phyloP scores from a whole-genome alignment of 2,329 filamentous ascomycete genomes.

The Pseudogymnoascus verrucosus region DNA sequence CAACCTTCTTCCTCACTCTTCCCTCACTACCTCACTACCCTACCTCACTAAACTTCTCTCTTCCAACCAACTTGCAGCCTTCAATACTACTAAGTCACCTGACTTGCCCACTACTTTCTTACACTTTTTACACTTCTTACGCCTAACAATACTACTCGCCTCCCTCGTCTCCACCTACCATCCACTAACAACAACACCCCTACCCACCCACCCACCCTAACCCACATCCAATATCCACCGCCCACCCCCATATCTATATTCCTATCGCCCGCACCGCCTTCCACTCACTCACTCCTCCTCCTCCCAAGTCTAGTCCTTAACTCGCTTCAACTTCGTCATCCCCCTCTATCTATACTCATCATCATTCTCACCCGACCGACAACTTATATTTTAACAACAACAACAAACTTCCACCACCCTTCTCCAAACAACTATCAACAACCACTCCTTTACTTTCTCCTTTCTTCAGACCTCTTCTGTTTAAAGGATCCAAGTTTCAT shows the following conservation, averaged over 20 bases:
- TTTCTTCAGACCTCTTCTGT: background rate
- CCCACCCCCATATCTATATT: conserved; percentile 13
- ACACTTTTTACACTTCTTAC: background rate
- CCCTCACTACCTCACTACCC: too few relatives aligned
- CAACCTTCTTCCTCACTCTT: too few relatives aligned
- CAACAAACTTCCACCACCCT: conserved; percentile 17
- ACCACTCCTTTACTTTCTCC: background rate
- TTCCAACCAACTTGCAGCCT: too few relatives aligned
- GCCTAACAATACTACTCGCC: conserved; percentile 9
- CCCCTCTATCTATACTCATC: background rate
- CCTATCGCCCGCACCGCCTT: conserved; percentile 6
- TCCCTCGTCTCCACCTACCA: conserved; percentile 15
- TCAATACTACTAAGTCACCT: background rate
- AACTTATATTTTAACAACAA: conserved; percentile 16
- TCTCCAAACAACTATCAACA: background rate
- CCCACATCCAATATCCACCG: background rate
- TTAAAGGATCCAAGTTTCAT: background rate
- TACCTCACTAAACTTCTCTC: too few relatives aligned
- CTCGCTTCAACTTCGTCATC: background rate
- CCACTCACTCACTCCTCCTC: background rate
- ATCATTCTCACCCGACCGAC: conserved; percentile 3
- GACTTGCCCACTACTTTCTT: conserved; percentile 10
- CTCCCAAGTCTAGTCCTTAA: background rate
- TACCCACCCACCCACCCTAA: conserved; percentile 12
- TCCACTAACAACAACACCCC: background rate